Conservation (phyloP, 2,329 filamentous ascomycete genomes). For the Penicillium sp. region DNA sequence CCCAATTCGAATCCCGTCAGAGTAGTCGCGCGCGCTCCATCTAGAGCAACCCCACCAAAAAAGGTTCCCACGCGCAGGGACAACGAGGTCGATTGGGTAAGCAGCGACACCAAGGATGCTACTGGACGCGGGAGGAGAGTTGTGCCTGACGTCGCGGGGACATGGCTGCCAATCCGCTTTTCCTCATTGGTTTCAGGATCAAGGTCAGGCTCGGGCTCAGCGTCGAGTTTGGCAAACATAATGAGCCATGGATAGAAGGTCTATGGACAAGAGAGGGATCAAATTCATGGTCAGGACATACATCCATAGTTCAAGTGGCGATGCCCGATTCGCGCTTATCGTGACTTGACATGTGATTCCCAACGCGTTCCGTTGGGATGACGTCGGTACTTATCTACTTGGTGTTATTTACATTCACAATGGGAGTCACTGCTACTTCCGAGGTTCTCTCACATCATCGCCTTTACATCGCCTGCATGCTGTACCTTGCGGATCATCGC, state of each 20-base stretch:
- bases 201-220: too few species aligned
- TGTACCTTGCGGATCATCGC: slow-evolving; percentile 34
- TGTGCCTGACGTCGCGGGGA: slow-evolving; percentile 27
- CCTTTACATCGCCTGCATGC: slow-evolving; percentile 36
- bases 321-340: background rate
- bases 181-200: background rate
- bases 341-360: slow-evolving; percentile 15
- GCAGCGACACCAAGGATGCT: slow-evolving; percentile 44
- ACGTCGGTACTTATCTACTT: slow-evolving; percentile 3
- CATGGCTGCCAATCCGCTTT: slow-evolving; percentile 17
- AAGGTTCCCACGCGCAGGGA: slow-evolving; percentile 45
- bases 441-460: slow-evolving; percentile 29
- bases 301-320: background rate
- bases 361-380: slow-evolving; percentile 12
- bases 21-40: slow-evolving; percentile 44
- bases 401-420: background rate
- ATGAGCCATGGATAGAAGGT: slow-evolving; percentile 11
- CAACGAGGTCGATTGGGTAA: slow-evolving; percentile 47
- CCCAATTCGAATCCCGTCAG: slow-evolving; percentile 46
- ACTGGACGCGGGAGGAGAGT: slow-evolving; percentile 45
- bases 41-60: slow-evolving; percentile 44
- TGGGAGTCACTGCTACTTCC: background rate
- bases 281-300: background rate
- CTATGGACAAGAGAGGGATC: background rate
- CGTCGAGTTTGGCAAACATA: slow-evolving; percentile 7